Evolutionary conservation across 73 alveolate species (phyloP).

Genomic region (Breviolum minutum): DNA sequence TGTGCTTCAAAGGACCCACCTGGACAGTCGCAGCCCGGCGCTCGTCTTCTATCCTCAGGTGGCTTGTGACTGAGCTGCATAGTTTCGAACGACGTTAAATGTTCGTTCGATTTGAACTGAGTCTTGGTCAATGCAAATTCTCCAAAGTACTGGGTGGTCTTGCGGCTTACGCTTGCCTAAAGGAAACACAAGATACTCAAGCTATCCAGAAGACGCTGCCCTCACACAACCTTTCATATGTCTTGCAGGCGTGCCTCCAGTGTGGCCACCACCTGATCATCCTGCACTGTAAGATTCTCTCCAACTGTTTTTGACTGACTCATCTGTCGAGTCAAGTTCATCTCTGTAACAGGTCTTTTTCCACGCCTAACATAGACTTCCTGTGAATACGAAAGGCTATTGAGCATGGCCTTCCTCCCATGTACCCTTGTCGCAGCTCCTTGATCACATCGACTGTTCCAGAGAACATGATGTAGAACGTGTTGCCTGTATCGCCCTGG

Average conservation of each 20-base stretch:
- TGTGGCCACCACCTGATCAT: conserved; percentile 16
- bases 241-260: not conserved
- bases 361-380: not conserved
- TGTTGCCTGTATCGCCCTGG: conserved; percentile 71
- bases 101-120: not conserved
- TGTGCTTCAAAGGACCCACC: not conserved
- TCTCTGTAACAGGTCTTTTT: not conserved
- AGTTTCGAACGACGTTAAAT: not conserved
- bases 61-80: not conserved
- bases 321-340: not conserved
- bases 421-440: not conserved
- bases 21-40: conserved; percentile 57
- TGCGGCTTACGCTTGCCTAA: conserved; percentile 66
- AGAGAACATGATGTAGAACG: conserved; percentile 72
- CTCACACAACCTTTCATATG: too few relatives aligned
- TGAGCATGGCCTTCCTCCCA: not conserved
- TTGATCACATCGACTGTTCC: conserved; percentile 67
- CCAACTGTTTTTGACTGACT: not conserved
- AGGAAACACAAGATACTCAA: not conserved
- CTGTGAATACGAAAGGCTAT: not conserved
- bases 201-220: not conserved
- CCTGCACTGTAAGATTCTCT: not conserved
- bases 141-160: conserved; percentile 70
- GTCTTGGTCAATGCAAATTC: conserved; percentile 43
- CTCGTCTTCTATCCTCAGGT: conserved; percentile 55